phyloP scores from a whole-genome alignment of 805 yeast species.

The Diddensiella santjacobensis region DNA sequence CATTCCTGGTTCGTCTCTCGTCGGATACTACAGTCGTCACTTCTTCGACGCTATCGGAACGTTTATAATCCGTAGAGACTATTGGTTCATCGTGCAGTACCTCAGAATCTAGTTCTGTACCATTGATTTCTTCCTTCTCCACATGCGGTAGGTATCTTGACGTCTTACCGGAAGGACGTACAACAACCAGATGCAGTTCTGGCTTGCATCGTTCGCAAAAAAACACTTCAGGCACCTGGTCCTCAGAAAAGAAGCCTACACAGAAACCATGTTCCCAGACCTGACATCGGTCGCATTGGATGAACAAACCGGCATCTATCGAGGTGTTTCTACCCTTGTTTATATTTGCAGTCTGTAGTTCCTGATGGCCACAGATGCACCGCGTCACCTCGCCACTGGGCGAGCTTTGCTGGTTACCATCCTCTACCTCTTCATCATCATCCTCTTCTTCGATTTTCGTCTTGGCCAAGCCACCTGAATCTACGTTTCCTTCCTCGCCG shows the following conservation, averaged over 20 bases:
- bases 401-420: not conserved
- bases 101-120: slow-evolving; percentile 7
- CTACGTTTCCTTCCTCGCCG: not conserved
- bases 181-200: slow-evolving; percentile 61
- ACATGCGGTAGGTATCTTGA: slow-evolving; percentile 48
- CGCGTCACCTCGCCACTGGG: slow-evolving; percentile 45
- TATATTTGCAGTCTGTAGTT: slow-evolving; percentile 35
- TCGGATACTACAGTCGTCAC: slow-evolving; percentile 3
- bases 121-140: slow-evolving; percentile 2
- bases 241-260: slow-evolving; percentile 75
- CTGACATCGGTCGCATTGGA: slow-evolving; percentile 91
- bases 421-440: slow-evolving; percentile 6
- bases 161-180: slow-evolving; percentile 45
- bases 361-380: slow-evolving; percentile 53
- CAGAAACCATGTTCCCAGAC: slow-evolving; percentile 99
- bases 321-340: slow-evolving; percentile 23
- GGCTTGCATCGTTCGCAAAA: slow-evolving; percentile 94
- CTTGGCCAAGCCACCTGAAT: not conserved
- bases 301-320: slow-evolving; percentile 90
- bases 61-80: not conserved
- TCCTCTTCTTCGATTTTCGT: not conserved
- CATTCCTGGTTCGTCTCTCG: not conserved
- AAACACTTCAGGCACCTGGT: slow-evolving; percentile 84
- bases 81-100: not conserved
- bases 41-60: not conserved